These are phyloP conservation scores for Rhododendron simsii DNA, from an alignment of 148 eudicot species.

Conservation along the genomic window DNA sequence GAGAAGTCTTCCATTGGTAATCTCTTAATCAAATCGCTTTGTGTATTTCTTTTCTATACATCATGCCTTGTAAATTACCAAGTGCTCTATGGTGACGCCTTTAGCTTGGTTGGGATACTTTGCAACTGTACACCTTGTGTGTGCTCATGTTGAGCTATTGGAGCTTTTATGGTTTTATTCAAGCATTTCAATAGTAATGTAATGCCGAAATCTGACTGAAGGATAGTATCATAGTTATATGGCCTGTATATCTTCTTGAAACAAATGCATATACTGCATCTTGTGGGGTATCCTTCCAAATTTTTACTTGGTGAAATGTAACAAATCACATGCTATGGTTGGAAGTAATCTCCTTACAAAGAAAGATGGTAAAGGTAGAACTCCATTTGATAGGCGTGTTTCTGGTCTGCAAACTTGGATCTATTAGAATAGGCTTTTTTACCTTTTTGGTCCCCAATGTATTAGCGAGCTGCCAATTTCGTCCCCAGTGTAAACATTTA, in stretches of 20 bases:
- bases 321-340: neutral
- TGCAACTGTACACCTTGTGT: neutral
- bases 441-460: too few species aligned
- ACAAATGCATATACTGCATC: neutral
- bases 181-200: neutral
- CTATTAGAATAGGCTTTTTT: neutral
- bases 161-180: neutral
- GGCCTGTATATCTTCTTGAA: neutral
- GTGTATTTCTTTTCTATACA: neutral
- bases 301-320: neutral
- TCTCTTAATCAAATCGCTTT: neutral
- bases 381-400: neutral
- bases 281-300: neutral
- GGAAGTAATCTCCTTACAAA: neutral
- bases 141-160: neutral
- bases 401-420: neutral
- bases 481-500: too few species aligned
- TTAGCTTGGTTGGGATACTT: neutral
- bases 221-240: neutral
- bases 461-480: too few species aligned
- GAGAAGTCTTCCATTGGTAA: neutral
- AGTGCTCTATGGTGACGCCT: neutral
- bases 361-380: neutral
- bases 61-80: neutral
- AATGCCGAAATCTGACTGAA: neutral